Evolutionary conservation across 2,329 filamentous ascomycete genomes (phyloP).

Genomic region (Stachybotrys echinatus): DNA sequence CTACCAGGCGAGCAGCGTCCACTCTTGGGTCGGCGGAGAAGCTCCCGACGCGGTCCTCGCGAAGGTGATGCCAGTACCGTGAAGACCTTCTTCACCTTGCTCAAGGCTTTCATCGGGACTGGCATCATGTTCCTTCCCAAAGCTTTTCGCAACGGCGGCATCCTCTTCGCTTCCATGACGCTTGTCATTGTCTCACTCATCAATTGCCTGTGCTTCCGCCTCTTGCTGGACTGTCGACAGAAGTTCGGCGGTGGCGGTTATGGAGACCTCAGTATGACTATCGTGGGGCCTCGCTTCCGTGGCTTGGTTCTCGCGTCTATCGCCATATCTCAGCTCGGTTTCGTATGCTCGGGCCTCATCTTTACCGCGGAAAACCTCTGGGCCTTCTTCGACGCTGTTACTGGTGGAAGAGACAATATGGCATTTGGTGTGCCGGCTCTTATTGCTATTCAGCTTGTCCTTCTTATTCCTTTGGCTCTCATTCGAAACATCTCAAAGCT

Average conservation of each 20-base stretch:
- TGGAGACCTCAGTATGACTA: conserved; percentile 64
- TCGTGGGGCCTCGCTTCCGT: conserved; percentile 59
- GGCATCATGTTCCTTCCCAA: conserved; percentile 80
- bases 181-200: conserved; percentile 60
- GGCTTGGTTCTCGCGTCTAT: conserved; percentile 64
- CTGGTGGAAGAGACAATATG: conserved; percentile 40
- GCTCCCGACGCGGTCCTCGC: conserved; percentile 34
- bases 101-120: conserved; percentile 76
- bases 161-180: conserved; percentile 67
- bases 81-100: conserved; percentile 72
- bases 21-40: conserved; percentile 45
- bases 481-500: conserved; percentile 74
- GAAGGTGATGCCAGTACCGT: conserved; percentile 61
- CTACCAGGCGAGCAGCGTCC: conserved; percentile 52
- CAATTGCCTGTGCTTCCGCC: conserved; percentile 66
- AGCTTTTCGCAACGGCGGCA: conserved; percentile 72
- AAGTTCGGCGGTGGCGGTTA: conserved; percentile 66
- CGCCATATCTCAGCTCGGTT: conserved; percentile 69
- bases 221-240: conserved; percentile 62
- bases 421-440: conserved; percentile 47
- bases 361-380: conserved; percentile 71
- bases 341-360: conserved; percentile 72
- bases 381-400: conserved; percentile 61
- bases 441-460: conserved; percentile 60
- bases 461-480: conserved; percentile 61